A percentile compares a stretch with the other conserved stretches of the same genome.
Evolutionary conservation across 352 stramenopile species (phyloP).

Genomic region (Globisporangium mamillatum): DNA sequence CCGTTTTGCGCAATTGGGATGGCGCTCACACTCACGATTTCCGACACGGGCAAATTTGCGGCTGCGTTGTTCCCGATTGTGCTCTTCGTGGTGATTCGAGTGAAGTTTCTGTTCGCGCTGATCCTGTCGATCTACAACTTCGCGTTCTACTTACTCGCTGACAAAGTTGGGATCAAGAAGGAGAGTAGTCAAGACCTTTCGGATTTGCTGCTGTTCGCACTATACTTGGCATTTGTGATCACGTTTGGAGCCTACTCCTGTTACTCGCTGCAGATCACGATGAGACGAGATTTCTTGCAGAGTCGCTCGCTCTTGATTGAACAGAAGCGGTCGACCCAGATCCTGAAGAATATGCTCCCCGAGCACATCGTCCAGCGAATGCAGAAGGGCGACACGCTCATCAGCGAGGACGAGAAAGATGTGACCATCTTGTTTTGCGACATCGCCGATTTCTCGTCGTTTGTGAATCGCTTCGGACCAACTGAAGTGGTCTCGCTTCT

Average conservation of each 20-base stretch:
- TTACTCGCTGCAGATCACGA: constrained; percentile 83
- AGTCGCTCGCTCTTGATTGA: constrained; percentile 75
- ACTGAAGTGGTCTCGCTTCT: constrained; percentile 83
- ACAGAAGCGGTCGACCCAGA: constrained; percentile 75
- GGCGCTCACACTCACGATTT: constrained; percentile 79
- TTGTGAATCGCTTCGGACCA: constrained; percentile 74
- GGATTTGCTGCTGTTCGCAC: constrained; percentile 59
- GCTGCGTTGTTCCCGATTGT: constrained; percentile 75
- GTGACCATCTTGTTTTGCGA: constrained; percentile 88
- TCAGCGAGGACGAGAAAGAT: constrained; percentile 85
- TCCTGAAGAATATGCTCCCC: constrained; percentile 84
- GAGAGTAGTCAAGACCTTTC: constrained; percentile 28
- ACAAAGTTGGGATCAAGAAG: constrained; percentile 41
- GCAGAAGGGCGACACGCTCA: constrained; percentile 78
- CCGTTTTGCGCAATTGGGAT: constrained; percentile 71
- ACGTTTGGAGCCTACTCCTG: constrained; percentile 68
- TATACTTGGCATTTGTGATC: constrained; percentile 80
- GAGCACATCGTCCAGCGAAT: constrained; percentile 84
- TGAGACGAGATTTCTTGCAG: constrained; percentile 81
- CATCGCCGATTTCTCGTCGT: constrained; percentile 77
- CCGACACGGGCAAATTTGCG: constrained; percentile 80
- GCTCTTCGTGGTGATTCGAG: constrained; percentile 79
- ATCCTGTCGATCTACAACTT: constrained; percentile 79
- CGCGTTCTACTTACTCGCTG: constrained; percentile 71
- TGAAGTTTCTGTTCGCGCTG: constrained; percentile 83